phyloP scores from a whole-genome alignment of 140 eudicot species.

The Senecio squalidus region DNA sequence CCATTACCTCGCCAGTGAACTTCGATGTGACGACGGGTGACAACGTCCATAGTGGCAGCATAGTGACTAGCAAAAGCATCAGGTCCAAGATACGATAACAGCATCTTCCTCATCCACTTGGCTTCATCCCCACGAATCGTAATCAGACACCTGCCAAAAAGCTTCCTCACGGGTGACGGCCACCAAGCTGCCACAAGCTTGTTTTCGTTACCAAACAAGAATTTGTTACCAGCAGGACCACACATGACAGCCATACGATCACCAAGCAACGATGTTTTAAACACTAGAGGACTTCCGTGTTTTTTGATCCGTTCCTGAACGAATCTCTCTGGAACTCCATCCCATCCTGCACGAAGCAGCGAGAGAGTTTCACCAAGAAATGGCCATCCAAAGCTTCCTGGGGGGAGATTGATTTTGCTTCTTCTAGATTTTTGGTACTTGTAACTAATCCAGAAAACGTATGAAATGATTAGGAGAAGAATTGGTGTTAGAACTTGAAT shows the following conservation, averaged over 20 bases:
- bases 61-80: conserved; percentile 17
- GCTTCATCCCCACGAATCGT: conserved; percentile 24
- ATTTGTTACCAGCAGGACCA: conserved; percentile 57
- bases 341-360: conserved; percentile 27
- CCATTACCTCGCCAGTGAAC: conserved; percentile 50
- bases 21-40: conserved; percentile 41
- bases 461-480: not conserved
- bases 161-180: conserved; percentile 27
- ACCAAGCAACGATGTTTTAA: conserved; percentile 46
- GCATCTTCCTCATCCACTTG: conserved; percentile 33
- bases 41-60: conserved; percentile 41
- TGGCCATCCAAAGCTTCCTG: conserved; percentile 67
- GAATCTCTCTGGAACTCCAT: conserved; percentile 40
- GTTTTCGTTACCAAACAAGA: conserved; percentile 50
- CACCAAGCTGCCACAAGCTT: conserved; percentile 34
- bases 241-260: conserved; percentile 44
- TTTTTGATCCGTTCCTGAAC: conserved; percentile 30
- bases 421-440: not conserved
- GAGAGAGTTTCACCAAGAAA: conserved; percentile 38
- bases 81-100: conserved; percentile 18
- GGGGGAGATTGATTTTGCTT: conserved; percentile 29
- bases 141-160: conserved; percentile 25
- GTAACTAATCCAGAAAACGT: not conserved
- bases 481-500: conserved; percentile 5
- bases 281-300: conserved; percentile 32